Percentiles rank a stretch among this genome's conserved stretches.
These are phyloP conservation scores for Terana coerulea DNA, from an alignment of 768 basidiomycete genomes.

Conservation along the genomic window DNA sequence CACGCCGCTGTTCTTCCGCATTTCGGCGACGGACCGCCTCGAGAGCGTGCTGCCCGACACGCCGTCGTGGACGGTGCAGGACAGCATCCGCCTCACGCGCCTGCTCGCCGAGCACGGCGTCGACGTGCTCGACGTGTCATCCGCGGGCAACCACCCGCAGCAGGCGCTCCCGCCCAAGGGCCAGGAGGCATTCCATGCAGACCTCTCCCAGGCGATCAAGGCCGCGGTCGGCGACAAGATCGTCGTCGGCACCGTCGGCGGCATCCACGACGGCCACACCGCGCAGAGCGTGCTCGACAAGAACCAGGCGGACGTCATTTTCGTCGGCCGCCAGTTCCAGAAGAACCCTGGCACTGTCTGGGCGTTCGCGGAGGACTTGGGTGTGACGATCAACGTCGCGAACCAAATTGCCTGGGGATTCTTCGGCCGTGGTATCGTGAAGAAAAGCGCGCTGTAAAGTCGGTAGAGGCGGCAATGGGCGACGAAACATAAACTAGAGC, in stretches of 20 bases:
- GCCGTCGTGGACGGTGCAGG: constrained; percentile 64
- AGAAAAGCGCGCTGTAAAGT: no score
- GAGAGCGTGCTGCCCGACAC: constrained; percentile 54
- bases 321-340: constrained; percentile 37
- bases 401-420: constrained; percentile 52
- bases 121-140: constrained; percentile 73
- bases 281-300: constrained; percentile 57
- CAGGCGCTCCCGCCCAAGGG: constrained; percentile 42
- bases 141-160: constrained; percentile 52
- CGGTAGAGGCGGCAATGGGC: no score
- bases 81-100: constrained; percentile 56
- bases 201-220: constrained; percentile 33
- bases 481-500: no score
- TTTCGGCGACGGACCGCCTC: constrained; percentile 75
- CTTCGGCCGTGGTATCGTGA: constrained; percentile 8
- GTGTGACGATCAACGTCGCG: constrained; percentile 41
- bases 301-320: constrained; percentile 50
- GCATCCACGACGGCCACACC: constrained; percentile 49
- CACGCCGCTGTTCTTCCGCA: constrained; percentile 69
- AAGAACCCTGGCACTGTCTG: constrained; percentile 53
- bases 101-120: constrained; percentile 62
- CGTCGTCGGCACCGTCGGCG: constrained; percentile 52
- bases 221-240: constrained; percentile 37
- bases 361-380: constrained; percentile 54
- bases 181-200: constrained; percentile 14